Percentiles rank a stretch among this genome's conserved stretches.
Conservation (phyloP, 2,329 filamentous ascomycete species). For the Sarocladiaceae sp. region DNA sequence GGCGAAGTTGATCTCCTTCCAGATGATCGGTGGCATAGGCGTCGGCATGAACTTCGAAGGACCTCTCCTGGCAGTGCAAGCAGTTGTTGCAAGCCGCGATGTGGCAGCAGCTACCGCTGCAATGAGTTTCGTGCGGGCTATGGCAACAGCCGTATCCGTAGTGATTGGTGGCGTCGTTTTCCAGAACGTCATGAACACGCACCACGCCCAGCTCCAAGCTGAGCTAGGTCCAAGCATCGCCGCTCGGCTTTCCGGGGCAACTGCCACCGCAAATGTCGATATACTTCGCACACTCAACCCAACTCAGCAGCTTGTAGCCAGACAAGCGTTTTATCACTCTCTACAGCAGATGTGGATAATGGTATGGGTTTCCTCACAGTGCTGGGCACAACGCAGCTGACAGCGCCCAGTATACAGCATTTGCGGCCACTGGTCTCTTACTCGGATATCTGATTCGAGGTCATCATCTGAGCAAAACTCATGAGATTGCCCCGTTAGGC, state of each 20-base stretch:
- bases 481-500: constrained; percentile 5
- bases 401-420: constrained; percentile 1
- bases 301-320: constrained; percentile 17
- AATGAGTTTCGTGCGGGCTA: constrained; percentile 53
- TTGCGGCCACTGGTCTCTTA: constrained; percentile 4
- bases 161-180: constrained; percentile 43
- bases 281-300: constrained; percentile 30
- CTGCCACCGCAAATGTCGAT: constrained; percentile 51
- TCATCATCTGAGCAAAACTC: constrained; percentile 8
- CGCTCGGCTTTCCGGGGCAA: constrained; percentile 42
- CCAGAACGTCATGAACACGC: constrained; percentile 33
- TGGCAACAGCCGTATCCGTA: constrained; percentile 50
- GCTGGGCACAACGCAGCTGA: not conserved
- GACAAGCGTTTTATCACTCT: constrained; percentile 19
- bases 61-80: constrained; percentile 58
- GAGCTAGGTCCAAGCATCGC: constrained; percentile 41
- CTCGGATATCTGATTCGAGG: constrained; percentile 7
- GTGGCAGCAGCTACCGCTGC: constrained; percentile 58
- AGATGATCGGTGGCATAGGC: constrained; percentile 54
- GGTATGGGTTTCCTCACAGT: constrained; percentile 13
- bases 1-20: constrained; percentile 44
- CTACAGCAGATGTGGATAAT: constrained; percentile 22
- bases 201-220: constrained; percentile 29
- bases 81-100: constrained; percentile 51
- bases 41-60: constrained; percentile 58